Conservation (phyloP, 352 stramenopile genomes). For the Sclerospora graminicola region DNA sequence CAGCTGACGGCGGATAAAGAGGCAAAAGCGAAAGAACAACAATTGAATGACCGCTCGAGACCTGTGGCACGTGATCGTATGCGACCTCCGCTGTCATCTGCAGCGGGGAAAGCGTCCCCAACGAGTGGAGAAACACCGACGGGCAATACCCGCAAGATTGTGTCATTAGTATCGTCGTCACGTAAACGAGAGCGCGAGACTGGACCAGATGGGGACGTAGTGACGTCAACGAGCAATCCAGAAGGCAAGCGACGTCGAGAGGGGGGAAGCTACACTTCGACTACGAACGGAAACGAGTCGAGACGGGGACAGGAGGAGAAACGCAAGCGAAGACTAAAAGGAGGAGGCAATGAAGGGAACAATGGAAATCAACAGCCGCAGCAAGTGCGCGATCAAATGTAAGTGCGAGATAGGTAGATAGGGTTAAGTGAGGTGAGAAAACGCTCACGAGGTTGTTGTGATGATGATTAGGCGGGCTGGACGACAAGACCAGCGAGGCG, state of each 20-base stretch:
- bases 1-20: conserved; percentile 70
- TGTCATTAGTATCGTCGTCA: conserved; percentile 59
- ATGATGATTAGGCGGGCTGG: conserved; percentile 14
- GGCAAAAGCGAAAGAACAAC: conserved; percentile 24
- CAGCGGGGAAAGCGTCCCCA: conserved; percentile 2
- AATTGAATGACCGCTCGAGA: conserved; percentile 11
- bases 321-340: conserved; percentile 41
- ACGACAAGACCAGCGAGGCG: conserved; percentile 18
- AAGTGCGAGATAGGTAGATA: conserved; percentile 2
- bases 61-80: conserved; percentile 16
- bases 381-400: conserved; percentile 52
- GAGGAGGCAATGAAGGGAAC: conserved; percentile 18
- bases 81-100: conserved; percentile 16
- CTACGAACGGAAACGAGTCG: conserved; percentile 8
- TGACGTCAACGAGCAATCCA: not conserved
- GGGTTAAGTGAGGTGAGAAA: not conserved
- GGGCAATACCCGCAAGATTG: conserved; percentile 44
- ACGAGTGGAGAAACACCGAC: conserved; percentile 14
- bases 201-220: conserved; percentile 5
- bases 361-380: conserved; percentile 16
- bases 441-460: not conserved
- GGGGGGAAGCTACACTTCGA: conserved; percentile 5
- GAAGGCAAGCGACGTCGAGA: conserved; percentile 46
- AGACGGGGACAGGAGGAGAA: conserved; percentile 38
- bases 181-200: conserved; percentile 61